A percentile compares a stretch with the other conserved stretches of the same genome.
Evolutionary conservation across 2,329 filamentous ascomycete genomes (phyloP).

Genomic region (Penicillium crustosum): DNA sequence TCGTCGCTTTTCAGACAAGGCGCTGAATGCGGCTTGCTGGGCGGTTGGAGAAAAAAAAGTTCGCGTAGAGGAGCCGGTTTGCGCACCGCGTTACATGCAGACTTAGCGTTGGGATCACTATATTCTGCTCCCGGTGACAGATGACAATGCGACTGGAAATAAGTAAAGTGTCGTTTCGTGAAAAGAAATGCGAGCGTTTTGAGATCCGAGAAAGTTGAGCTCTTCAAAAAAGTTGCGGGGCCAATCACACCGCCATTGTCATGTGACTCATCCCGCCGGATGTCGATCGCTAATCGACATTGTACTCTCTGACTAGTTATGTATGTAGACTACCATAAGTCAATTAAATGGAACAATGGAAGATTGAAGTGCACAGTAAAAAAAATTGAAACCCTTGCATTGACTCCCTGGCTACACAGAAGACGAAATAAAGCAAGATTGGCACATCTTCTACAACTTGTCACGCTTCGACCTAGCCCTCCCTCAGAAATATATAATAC

Average conservation of each 20-base stretch:
- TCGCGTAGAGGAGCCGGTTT: conserved; percentile 1
- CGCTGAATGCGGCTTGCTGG: conserved; percentile 17
- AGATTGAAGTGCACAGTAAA: neutral
- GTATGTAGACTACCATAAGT: neutral
- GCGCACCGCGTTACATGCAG: neutral
- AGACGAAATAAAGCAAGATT: conserved; percentile 15
- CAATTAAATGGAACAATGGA: neutral
- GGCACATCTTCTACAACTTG: conserved; percentile 17
- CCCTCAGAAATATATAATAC: conserved; percentile 18
- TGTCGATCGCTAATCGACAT: neutral
- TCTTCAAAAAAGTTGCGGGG: conserved; percentile 28
- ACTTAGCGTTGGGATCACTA: too few species aligned
- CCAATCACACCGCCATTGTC: conserved; percentile 20
- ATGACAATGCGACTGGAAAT: neutral
- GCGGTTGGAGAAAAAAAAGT: neutral
- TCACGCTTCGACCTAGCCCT: conserved; percentile 1
- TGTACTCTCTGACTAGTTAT: too few species aligned
- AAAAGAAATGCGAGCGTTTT: conserved; percentile 1
- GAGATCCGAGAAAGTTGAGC: conserved; percentile 21
- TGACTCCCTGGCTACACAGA: conserved; percentile 19
- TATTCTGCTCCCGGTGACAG: neutral
- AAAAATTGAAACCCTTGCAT: conserved; percentile 11
- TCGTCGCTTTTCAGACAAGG: conserved; percentile 14
- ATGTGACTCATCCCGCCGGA: conserved; percentile 10
- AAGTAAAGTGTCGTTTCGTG: neutral